These are phyloP conservation scores for Fistulinella prunicolor DNA, from an alignment of 768 basidiomycete species.

Conservation along the genomic window DNA sequence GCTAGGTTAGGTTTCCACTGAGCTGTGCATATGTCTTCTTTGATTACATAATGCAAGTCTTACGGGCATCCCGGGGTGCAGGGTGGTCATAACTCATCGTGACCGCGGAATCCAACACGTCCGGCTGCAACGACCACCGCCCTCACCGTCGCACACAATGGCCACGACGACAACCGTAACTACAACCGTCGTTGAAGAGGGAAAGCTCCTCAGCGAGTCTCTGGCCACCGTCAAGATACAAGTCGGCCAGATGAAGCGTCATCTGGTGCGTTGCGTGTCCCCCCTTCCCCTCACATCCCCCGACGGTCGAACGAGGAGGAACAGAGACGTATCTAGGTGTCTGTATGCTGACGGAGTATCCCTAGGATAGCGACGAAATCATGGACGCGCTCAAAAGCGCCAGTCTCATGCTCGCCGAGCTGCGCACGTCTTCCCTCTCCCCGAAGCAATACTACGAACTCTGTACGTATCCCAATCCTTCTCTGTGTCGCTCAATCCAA, in stretches of 20 bases:
- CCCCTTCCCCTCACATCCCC: background rate
- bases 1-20: no score
- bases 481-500: no score
- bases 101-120: background rate
- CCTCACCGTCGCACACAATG: slow-evolving; percentile 18
- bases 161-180: slow-evolving; percentile 19
- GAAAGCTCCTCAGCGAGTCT: slow-evolving; percentile 81
- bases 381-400: slow-evolving; percentile 99
- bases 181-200: slow-evolving; percentile 58
- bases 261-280: slow-evolving; percentile 58
- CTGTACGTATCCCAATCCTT: slow-evolving; percentile 50
- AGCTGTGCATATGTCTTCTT: no score
- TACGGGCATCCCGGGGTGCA: slow-evolving; percentile 5
- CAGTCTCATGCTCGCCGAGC: slow-evolving; percentile 94
- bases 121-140: background rate
- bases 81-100: background rate
- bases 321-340: no score
- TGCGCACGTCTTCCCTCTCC: slow-evolving; percentile 88
- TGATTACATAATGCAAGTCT: slow-evolving; percentile 17
- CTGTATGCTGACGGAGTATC: background rate
- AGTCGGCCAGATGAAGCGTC: slow-evolving; percentile 92
- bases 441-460: slow-evolving; percentile 99
- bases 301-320: background rate
- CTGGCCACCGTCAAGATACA: slow-evolving; percentile 86
- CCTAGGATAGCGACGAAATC: slow-evolving; percentile 87